Evolutionary conservation across 2,329 filamentous ascomycete species (phyloP), one percentile per base, ranked within the genome.

Genomic region (Aspergillus fumigatus): DNA sequence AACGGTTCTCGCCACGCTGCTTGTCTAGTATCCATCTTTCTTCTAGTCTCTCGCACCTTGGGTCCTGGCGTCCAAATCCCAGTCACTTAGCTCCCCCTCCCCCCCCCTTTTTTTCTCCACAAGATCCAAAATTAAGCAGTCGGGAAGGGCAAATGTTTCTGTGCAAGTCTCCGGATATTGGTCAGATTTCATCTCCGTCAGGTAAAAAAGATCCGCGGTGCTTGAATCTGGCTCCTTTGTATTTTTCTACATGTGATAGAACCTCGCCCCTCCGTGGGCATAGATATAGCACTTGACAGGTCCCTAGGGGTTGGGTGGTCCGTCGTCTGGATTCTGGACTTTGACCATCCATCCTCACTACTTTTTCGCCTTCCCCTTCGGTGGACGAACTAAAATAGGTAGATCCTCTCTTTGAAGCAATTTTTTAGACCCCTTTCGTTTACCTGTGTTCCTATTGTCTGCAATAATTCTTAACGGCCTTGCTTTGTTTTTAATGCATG

Each of bases 211-310:
- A 51, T 54, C 52, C 55, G 52, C 55, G 52, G 55, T 57, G 55
- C 52, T 57, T 54, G 41, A 54, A 41, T 35, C 43, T 32, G 38
- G 27, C 48, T 19, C 14, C 21, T 48, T 29, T 51, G 14, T 11
- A 47, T 49, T 48, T 6, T 23, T 48, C 50, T 43, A 59, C 58
- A 60, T 60, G 58, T 60, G 58, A 60, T 48, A 48, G 52, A 25
- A 40, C 38, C 52, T 43, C 23, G 48, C 55, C 48, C 51, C 43
- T 41, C 43, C 51, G 35, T n/a, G 41, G 26, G 55, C 14, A 25
- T 43, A 35, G 45, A 45, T 51, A 57, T 58, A 59, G 52, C n/a
- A 47, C 23, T 23, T 47, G 5, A 58, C 14, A 27, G 50, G 35
- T 43, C 54, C n/a, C 41, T 32, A 25, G 29, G 49, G 29, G 41